Evolutionary conservation across 2,329 filamentous ascomycete species (phyloP).

Genomic region (Akanthomyces dipterigenus): DNA sequence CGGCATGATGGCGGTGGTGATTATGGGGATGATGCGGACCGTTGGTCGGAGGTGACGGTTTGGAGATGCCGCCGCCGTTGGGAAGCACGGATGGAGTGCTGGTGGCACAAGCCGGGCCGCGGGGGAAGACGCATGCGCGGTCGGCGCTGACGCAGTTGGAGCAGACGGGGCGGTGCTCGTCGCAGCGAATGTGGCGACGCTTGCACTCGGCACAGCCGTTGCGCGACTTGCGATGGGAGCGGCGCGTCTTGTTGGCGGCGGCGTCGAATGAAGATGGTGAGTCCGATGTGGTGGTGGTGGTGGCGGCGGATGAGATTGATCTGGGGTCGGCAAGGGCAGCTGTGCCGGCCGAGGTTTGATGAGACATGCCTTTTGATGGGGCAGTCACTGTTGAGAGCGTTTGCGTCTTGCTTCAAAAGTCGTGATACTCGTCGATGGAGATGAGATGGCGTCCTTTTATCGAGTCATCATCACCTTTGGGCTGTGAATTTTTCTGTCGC

Average conservation of each 20-base stretch:
- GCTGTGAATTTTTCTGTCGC: background rate
- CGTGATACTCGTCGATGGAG: background rate
- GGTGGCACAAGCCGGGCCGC: background rate
- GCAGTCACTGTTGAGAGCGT: too few relatives aligned
- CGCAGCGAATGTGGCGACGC: conserved; percentile 35
- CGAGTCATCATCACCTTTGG: background rate
- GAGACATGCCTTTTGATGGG: background rate
- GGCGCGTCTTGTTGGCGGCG: conserved; percentile 24
- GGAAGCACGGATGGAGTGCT: background rate
- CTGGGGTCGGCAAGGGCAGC: background rate
- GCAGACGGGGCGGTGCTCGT: conserved; percentile 34
- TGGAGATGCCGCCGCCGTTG: background rate
- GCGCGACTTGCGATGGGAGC: conserved; percentile 34
- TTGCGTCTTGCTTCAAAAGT: background rate
- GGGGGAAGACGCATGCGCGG: conserved; percentile 29
- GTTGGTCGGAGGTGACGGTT: background rate
- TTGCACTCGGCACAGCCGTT: conserved; percentile 36
- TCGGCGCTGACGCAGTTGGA: conserved; percentile 33
- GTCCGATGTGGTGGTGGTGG: background rate
- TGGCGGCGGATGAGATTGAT: background rate
- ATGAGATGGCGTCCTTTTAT: background rate
- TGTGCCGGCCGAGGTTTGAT: background rate
- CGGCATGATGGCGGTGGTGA: background rate
- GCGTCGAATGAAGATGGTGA: background rate
- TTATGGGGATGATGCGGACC: background rate